A percentile compares a stretch with the other conserved stretches of the same genome.
phyloP scores from a whole-genome alignment of 169 alveolate genomes.

The Besnoitia besnoiti region DNA sequence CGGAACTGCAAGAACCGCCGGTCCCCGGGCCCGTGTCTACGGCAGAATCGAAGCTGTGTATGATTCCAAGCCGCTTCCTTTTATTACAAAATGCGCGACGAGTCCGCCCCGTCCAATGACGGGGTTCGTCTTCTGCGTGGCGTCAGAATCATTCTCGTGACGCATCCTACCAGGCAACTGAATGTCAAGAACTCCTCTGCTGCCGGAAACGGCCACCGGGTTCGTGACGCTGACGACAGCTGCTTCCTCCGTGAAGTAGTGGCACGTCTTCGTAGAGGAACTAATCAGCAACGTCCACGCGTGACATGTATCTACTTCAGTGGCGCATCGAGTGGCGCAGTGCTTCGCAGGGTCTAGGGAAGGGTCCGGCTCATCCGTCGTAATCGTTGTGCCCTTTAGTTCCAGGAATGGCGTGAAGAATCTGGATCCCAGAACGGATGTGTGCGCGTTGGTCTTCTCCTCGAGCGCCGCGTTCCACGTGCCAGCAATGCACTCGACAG shows the following conservation, averaged over 20 bases:
- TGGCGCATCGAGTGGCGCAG: neutral
- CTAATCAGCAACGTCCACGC: neutral
- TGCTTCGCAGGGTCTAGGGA: neutral
- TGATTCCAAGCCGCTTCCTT: too few relatives aligned
- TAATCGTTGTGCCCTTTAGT: neutral
- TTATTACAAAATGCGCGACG: too few relatives aligned
- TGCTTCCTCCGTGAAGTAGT: neutral
- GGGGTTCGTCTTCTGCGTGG: too few relatives aligned
- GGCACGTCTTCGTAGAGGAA: neutral
- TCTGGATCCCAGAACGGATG: neutral
- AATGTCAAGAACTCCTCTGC: neutral
- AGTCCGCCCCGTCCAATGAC: too few relatives aligned
- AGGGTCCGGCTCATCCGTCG: neutral
- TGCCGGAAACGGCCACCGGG: neutral
- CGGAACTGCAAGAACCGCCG: too few relatives aligned
- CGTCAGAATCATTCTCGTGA: too few relatives aligned
- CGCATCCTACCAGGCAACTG: neutral
- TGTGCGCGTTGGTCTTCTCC: neutral
- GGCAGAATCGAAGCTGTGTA: too few relatives aligned
- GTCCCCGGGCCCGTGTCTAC: too few relatives aligned
- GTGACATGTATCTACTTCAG: neutral
- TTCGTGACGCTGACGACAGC: neutral
- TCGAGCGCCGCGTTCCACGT: neutral
- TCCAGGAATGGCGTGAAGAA: neutral
- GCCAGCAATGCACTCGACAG: neutral